Base-by-base conservation (phyloP, 441 rosid genomes). In the Euphorbia corollata region DNA sequence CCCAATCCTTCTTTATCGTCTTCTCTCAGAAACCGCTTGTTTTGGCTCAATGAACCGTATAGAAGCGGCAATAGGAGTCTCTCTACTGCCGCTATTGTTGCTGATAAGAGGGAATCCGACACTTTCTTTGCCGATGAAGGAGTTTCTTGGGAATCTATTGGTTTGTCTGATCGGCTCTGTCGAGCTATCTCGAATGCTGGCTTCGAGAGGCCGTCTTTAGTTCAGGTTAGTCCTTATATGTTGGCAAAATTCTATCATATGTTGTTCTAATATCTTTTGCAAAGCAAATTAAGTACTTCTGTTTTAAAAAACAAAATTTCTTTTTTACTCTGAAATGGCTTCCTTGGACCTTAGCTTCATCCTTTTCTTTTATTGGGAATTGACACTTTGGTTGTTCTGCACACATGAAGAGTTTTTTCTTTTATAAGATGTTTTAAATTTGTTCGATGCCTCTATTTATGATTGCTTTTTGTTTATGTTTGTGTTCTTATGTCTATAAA, bases 131-230 rank as follows among this genome's bases (percentile, higher is more conserved):
- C 96, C 0, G 87, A 87, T 59, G 82, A 86, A 6, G 58, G 66
- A 19, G 85, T 89, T 73, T 86, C 97, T 0, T 93, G 99, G 97
- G 68, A 83, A 61, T 86, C 95, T 70, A 73, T 93, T 24, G 96
- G 99, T 11, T 75, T 93, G 19, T 87, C 96, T 4, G 86, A 82
- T 65, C 76, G 74, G 24, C 71, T 93, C 32, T 79, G 90, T 50
- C 71, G 71, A n/a, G 85, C 97, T 77, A 86, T 93, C 30, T 75
- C 76, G 13, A 74, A 63, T 56, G 81, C 88, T 62, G 89, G 96
- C 55, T 73, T 89, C 56, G 79, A 70, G 7, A 77, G 90, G 75
- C 99, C 97, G 7, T 93, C 99, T 74, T 82, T 86, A 38, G 81
- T 90, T 68, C 99, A 93, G 90, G 98, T 87, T 38, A 34, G 59